A percentile compares a stretch with the other conserved stretches of the same genome.
Evolutionary conservation across 345 rosid species (phyloP).

Genomic region (Rhodamnia argentea): DNA sequence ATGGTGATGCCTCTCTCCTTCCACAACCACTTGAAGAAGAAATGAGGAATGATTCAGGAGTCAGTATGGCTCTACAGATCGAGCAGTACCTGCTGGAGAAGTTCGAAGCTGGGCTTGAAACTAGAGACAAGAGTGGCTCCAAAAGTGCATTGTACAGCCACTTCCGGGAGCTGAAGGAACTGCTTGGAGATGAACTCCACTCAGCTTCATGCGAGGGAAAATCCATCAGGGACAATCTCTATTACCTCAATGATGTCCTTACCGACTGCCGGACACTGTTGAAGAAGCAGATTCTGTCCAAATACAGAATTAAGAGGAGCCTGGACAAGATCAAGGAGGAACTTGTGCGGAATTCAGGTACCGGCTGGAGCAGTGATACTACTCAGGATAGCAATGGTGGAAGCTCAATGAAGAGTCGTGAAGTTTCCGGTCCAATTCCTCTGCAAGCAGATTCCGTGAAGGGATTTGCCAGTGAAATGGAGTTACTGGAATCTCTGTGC

Average conservation of each 20-base stretch:
- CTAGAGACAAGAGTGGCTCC: background rate
- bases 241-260: conserved; percentile 1
- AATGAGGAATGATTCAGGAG: background rate
- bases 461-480: background rate
- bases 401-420: background rate
- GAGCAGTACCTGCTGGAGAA: background rate
- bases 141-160: background rate
- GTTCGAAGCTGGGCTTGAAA: background rate
- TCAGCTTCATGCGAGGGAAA: background rate
- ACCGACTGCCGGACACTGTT: background rate
- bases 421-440: background rate
- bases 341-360: background rate
- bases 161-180: background rate
- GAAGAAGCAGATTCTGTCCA: background rate
- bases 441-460: background rate
- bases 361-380: background rate
- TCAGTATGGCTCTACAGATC: background rate
- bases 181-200: background rate
- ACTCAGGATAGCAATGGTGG: background rate
- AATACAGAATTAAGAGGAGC: background rate
- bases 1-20: background rate
- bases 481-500: background rate
- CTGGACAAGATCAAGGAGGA: background rate
- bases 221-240: background rate
- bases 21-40: background rate